Evolutionary conservation across 1,284 basidiomycete species (phyloP), one percentile per base, ranked within the genome.

Genomic region (Papiliotrema terrestris): DNA sequence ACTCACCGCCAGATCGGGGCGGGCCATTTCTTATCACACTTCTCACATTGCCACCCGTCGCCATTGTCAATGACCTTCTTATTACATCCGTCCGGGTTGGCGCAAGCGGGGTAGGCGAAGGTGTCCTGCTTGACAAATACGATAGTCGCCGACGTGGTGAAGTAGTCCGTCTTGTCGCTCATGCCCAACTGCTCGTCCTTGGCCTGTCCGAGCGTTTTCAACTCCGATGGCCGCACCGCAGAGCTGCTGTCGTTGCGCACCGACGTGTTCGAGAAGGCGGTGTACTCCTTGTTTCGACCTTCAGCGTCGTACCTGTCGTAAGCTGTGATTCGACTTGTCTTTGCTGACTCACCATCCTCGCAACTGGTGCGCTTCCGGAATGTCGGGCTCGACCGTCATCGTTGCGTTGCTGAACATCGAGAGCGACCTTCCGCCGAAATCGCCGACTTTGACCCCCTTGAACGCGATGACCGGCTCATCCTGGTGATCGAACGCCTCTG

Each of bases 381-480:
- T 89, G 62, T 97, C 92, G 2, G 95, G 95, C 67, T 94, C 89
- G 67, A 91, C 72, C 9, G 83, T 78, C 85, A 97, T 89, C 23
- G 85, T 84, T 51, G 84, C 84, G 8, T 81, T 81, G 61, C 81
- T 83, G 58, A 83, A 77, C 81, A 84, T 84, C 23, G 89, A 91
- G 44, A 98, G 80, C 1, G 83, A 88, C 52, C 89, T 84, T 82
- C 94, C 95, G 66, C 89, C 89, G 73, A 91, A 99, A 66, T 98
- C 95, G 41, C 91, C 86, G 41, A 98, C 91, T 77, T 89, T 94
- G 67, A 92, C 91, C 22, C 91, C 89, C 78, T 96, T 97, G 83
- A 96, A 92, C 2, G 94, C 95, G 58, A 93, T 82, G 20, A 96
- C 84, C 11, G 89, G 84, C 52, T 78, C 62, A 41, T 84, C 81